Base-by-base conservation (phyloP, 306 rosid species). In the Medicago ruthenica region DNA sequence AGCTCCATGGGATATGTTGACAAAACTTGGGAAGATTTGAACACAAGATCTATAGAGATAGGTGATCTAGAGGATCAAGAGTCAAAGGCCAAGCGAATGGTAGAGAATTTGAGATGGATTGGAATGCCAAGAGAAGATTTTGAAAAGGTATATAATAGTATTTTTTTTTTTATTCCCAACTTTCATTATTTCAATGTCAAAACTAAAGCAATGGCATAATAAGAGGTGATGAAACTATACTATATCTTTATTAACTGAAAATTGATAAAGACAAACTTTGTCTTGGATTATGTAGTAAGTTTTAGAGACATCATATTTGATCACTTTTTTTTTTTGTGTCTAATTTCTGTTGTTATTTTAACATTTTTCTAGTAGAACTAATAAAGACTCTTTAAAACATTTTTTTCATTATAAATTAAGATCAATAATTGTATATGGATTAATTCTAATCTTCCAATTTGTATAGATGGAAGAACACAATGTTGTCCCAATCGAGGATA, bases 81-180 rank as follows among this genome's bases (percentile, higher is more conserved):
- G 37, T 88, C 86, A 71, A 88, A 78, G 86, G 76, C 77, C 4
- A 85, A 79, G 70, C 84, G 87, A 59, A 31, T 75, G 70, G 82
- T 79, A 0, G 98, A 94, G 87, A 91, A 94, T 67, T 85, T 94
- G 47, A 87, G 97, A 85, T 94, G 98, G 97, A 82, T 91, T 31
- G 97, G 97, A 71, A 87, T 91, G 92, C 89, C 98, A 3, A 82
- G 70, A 71, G 76, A 87, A 81, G 84, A 83, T 73, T 71, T 82
- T 34, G 87, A 86, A 36, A 85, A 90, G 98, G 98, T 94, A 89
- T 94, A 89, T 24, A n/a, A 7, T 68, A 5, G 8, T 15, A 34
- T 34, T 34, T 4, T 73, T 61, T 3, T 5, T 70, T 4, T 73
- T 61, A 5, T 5, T 70, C 70, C 54, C 50, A 60, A 7, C 34